Evolutionary conservation across 495 filamentous ascomycete species (phyloP).

Genomic region (Aspergillus avenaceus): DNA sequence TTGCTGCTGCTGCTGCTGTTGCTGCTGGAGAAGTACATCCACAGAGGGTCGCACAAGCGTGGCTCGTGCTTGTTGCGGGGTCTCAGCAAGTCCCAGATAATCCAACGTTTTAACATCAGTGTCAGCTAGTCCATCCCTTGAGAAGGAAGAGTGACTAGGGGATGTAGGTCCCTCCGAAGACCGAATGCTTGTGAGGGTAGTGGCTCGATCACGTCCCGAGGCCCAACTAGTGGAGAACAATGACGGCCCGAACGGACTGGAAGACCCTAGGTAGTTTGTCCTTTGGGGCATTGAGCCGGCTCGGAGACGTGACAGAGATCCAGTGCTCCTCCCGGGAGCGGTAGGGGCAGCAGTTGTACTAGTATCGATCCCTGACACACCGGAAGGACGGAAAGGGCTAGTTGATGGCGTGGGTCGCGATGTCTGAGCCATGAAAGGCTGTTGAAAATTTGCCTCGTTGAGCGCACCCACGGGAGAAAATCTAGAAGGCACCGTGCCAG

Average conservation of each 20-base stretch:
- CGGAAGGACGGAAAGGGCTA: slow-evolving; percentile 81
- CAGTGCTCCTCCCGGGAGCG: slow-evolving; percentile 50
- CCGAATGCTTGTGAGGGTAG: slow-evolving; percentile 80
- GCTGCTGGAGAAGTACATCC: slow-evolving; percentile 43
- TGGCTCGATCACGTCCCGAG: slow-evolving; percentile 68
- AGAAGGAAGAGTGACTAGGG: slow-evolving; percentile 84
- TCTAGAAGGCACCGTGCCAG: slow-evolving; percentile 93
- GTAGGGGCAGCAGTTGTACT: slow-evolving; percentile 43
- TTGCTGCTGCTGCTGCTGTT: slow-evolving; percentile 55
- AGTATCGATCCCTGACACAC: slow-evolving; percentile 66
- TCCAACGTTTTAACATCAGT: slow-evolving; percentile 92
- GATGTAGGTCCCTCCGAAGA: slow-evolving; percentile 89
- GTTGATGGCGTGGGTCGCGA: slow-evolving; percentile 86
- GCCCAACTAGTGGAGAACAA: slow-evolving; percentile 86
- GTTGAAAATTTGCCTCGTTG: slow-evolving; percentile 55
- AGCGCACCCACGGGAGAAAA: slow-evolving; percentile 70
- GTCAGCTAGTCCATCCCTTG: slow-evolving; percentile 79
- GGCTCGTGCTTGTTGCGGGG: slow-evolving; percentile 75
- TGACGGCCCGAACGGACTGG: slow-evolving; percentile 81
- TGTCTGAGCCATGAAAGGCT: slow-evolving; percentile 70
- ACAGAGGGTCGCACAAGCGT: slow-evolving; percentile 57
- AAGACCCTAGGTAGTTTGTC: slow-evolving; percentile 55
- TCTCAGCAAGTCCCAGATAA: slow-evolving; percentile 92
- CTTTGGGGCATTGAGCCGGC: slow-evolving; percentile 95
- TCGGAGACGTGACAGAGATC: slow-evolving; percentile 79